Evolutionary conservation across 208 protist genomes (phyloP).

Genomic region (Acanthamoeba royreba): DNA sequence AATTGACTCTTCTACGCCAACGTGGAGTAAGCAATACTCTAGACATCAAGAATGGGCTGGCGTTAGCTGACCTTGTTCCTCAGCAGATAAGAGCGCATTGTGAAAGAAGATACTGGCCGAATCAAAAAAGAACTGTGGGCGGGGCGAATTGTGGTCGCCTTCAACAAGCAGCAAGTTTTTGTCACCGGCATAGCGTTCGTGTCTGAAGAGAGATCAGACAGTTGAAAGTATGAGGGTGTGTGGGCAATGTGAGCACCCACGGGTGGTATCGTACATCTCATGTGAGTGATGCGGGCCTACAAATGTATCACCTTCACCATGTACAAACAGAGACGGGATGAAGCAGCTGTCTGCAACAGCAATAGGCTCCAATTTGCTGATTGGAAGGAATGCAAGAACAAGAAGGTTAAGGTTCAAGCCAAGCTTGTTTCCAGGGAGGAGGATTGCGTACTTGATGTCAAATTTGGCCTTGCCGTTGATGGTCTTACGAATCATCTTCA

Average conservation of each 20-base stretch:
- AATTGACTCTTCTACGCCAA: background rate
- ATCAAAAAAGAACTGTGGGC: slow-evolving; percentile 82
- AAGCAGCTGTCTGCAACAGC: slow-evolving; percentile 67
- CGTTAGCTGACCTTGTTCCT: background rate
- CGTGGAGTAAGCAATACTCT: background rate
- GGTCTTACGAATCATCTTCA: slow-evolving; percentile 84
- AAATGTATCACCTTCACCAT: slow-evolving; percentile 90
- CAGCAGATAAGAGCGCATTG: slow-evolving; percentile 48
- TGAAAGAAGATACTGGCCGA: slow-evolving; percentile 84
- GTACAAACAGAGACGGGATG: slow-evolving; percentile 88
- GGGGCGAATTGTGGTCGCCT: slow-evolving; percentile 90
- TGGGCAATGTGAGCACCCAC: background rate
- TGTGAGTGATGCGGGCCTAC: slow-evolving; percentile 85
- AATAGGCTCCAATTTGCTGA: slow-evolving; percentile 50
- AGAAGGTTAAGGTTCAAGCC: background rate
- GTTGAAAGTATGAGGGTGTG: background rate
- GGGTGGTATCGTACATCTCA: slow-evolving; percentile 55
- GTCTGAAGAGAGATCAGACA: background rate
- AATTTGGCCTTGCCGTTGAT: slow-evolving; percentile 88
- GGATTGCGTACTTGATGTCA: slow-evolving; percentile 85
- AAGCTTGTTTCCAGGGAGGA: background rate
- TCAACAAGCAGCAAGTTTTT: slow-evolving; percentile 76
- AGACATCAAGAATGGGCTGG: background rate
- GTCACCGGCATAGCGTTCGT: slow-evolving; percentile 62
- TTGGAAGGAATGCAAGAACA: background rate